These are phyloP conservation scores for Euphorbia lathyris DNA, from an alignment of 345 rosid genomes.

Conservation along the genomic window DNA sequence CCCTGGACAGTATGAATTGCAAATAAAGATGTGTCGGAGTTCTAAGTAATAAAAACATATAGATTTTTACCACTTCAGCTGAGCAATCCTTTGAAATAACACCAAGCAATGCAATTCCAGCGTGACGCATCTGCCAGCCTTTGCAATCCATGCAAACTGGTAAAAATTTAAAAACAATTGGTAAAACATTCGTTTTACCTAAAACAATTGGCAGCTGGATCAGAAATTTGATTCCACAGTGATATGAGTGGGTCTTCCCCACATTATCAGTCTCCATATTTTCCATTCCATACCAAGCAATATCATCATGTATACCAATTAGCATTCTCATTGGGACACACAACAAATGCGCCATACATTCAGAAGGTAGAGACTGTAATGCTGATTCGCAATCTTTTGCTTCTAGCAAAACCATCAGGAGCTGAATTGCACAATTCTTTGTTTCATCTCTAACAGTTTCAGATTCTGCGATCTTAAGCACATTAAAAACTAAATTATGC, in stretches of 20 bases:
- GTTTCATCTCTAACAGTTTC: neutral
- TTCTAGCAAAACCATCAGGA: neutral
- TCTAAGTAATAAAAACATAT: too few species aligned
- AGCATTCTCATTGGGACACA: constrained; percentile 8
- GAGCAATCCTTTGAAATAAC: constrained; percentile 18
- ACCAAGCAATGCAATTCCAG: constrained; percentile 15
- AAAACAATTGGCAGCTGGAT: constrained; percentile 8
- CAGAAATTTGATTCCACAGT: constrained; percentile 11
- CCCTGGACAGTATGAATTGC: neutral
- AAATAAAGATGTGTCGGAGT: neutral
- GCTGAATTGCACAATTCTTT: neutral
- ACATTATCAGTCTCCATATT: constrained; percentile 2
- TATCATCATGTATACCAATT: neutral
- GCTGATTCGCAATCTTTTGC: neutral
- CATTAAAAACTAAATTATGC: neutral
- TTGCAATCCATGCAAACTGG: constrained; percentile 3
- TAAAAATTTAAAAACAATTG: constrained; percentile 10
- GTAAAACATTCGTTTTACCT: constrained; percentile 3
- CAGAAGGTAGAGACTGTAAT: neutral
- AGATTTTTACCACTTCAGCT: constrained; percentile 12
- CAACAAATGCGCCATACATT: neutral
- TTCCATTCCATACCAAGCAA: constrained; percentile 9
- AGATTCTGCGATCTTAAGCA: constrained; percentile 7
- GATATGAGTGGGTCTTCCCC: constrained; percentile 4
- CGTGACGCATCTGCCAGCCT: constrained; percentile 15